These are phyloP conservation scores for Candida dajiaensis DNA, from an alignment of 805 yeast species.

Conservation along the genomic window DNA sequence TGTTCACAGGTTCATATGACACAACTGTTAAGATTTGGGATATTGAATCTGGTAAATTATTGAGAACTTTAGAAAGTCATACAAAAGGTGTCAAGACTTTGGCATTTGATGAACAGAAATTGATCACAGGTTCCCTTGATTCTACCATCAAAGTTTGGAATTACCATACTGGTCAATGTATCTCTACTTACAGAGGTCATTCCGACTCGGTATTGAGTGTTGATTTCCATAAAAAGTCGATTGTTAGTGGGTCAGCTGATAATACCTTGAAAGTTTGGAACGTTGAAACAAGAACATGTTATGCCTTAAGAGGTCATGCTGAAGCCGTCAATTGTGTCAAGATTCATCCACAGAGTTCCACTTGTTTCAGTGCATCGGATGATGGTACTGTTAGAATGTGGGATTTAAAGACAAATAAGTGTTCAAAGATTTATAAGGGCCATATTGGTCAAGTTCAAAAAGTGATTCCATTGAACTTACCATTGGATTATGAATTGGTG, in stretches of 20 bases:
- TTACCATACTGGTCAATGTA: slow-evolving; percentile 88
- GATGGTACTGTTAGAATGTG: slow-evolving; percentile 93
- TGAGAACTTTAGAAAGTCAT: slow-evolving; percentile 84
- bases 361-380: slow-evolving; percentile 83
- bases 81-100: slow-evolving; percentile 80
- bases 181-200: slow-evolving; percentile 92
- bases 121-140: slow-evolving; percentile 90
- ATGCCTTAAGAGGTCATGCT: slow-evolving; percentile 86
- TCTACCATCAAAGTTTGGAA: slow-evolving; percentile 94
- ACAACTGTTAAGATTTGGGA: slow-evolving; percentile 93
- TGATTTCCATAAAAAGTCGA: slow-evolving; percentile 72
- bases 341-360: slow-evolving; percentile 71
- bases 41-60: slow-evolving; percentile 66
- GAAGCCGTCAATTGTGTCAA: slow-evolving; percentile 91
- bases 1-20: slow-evolving; percentile 92
- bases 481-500: slow-evolving; percentile 51
- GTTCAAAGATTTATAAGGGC: slow-evolving; percentile 74
- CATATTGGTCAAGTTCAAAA: slow-evolving; percentile 94
- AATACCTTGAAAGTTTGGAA: slow-evolving; percentile 94
- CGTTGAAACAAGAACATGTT: slow-evolving; percentile 87
- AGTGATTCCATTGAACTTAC: slow-evolving; percentile 77
- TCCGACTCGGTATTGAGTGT: slow-evolving; percentile 79
- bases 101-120: slow-evolving; percentile 81
- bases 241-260: slow-evolving; percentile 93
- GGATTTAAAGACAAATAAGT: slow-evolving; percentile 78